phyloP scores from a whole-genome alignment of 2,329 filamentous ascomycete genomes.

The Verticillium tricorpus region DNA sequence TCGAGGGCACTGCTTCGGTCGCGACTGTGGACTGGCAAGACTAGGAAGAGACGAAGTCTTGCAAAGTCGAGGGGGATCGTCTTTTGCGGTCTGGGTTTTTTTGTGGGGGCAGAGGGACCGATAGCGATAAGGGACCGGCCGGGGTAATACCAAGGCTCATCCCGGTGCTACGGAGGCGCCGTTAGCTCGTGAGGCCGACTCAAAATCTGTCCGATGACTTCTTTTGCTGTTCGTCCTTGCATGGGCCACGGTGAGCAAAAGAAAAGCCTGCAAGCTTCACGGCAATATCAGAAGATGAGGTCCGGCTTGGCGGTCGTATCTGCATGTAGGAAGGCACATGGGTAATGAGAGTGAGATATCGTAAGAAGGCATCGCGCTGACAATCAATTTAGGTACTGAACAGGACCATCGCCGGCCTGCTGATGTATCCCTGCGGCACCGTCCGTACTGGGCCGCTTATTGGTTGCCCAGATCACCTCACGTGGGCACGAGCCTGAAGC shows the following conservation, averaged over 20 bases:
- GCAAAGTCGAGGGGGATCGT: background rate
- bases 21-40: background rate
- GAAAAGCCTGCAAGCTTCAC: background rate
- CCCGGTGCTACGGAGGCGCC: background rate
- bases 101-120: background rate
- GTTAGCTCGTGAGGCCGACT: background rate
- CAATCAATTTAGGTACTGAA: no score
- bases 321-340: no score
- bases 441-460: background rate
- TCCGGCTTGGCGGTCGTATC: no score
- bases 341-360: no score
- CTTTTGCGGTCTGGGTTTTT: conserved; percentile 1
- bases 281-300: background rate
- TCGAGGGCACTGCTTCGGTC: background rate
- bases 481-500: background rate
- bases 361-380: background rate
- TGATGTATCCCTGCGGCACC: background rate
- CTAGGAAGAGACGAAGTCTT: background rate
- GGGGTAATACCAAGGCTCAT: background rate
- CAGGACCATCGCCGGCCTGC: background rate
- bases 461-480: background rate
- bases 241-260: background rate
- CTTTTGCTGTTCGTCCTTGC: background rate
- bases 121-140: conserved; percentile 1
- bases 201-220: background rate